phyloP scores from a whole-genome alignment of 345 rosid species.

The Turritis glabra region DNA sequence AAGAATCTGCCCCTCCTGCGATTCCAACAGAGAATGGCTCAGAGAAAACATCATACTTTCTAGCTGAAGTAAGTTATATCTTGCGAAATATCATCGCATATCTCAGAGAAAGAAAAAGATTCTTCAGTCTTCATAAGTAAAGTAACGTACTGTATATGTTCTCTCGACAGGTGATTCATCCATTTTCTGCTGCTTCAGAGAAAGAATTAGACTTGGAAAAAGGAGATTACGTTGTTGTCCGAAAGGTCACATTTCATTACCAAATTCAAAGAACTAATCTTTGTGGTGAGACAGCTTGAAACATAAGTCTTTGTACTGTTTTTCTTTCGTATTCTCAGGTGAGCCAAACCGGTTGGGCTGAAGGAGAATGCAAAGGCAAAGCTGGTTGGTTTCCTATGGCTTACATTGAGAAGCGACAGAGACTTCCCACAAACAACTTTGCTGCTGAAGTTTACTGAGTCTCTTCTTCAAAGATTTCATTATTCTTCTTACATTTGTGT shows the following conservation, averaged over 20 bases:
- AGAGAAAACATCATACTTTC: constrained; percentile 69
- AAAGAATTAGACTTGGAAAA: constrained; percentile 77
- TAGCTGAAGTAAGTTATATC: constrained; percentile 79
- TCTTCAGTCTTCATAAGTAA: too few species aligned
- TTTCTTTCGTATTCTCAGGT: constrained; percentile 47
- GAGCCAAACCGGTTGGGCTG: constrained; percentile 86
- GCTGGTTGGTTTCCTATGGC: constrained; percentile 97
- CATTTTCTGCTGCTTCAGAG: constrained; percentile 77
- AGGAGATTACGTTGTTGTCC: constrained; percentile 88
- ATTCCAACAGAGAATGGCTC: constrained; percentile 58
- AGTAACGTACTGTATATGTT: too few species aligned
- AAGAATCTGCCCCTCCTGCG: constrained; percentile 93
- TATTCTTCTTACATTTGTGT: neutral
- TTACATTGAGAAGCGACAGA: constrained; percentile 84
- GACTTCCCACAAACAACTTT: constrained; percentile 60
- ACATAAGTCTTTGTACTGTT: neutral
- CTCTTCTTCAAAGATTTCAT: constrained; percentile 21
- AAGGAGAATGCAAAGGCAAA: constrained; percentile 93
- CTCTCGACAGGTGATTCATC: constrained; percentile 65
- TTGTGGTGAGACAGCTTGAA: constrained; percentile 8
- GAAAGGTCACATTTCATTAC: constrained; percentile 55
- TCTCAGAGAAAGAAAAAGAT: neutral
- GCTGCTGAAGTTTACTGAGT: constrained; percentile 49
- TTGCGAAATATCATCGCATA: neutral
- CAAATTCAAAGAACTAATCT: neutral